phyloP scores from a whole-genome alignment of 768 basidiomycete genomes.

The Mycena indigotica region DNA sequence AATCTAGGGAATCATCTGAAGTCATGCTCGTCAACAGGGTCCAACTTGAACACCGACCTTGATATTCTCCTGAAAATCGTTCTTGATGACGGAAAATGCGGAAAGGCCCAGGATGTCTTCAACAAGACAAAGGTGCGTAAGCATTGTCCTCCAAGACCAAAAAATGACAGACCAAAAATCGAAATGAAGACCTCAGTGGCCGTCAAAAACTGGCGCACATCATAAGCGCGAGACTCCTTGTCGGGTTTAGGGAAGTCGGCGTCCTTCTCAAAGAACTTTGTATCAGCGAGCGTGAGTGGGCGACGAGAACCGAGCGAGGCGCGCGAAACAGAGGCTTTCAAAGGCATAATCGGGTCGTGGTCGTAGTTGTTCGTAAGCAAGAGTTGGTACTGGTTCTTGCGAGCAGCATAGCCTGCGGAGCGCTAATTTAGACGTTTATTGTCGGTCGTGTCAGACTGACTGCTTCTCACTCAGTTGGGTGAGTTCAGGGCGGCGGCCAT shows the following conservation, averaged over 20 bases:
- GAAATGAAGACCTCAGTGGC: not conserved
- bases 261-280: not conserved
- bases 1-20: not conserved
- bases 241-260: not conserved
- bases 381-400: not conserved
- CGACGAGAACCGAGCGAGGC: not conserved
- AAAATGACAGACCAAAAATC: not conserved
- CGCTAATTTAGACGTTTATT: not conserved
- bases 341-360: not conserved
- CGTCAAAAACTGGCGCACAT: not conserved
- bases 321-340: not conserved
- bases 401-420: not conserved
- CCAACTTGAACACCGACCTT: not conserved
- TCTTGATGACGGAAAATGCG: not conserved
- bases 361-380: not conserved
- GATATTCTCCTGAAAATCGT: constrained; percentile 1
- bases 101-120: not conserved
- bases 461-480: not conserved
- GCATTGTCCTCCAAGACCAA: not conserved
- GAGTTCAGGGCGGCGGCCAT: not conserved
- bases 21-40: not conserved
- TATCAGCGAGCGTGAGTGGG: not conserved
- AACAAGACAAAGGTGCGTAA: not conserved
- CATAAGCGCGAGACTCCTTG: not conserved
- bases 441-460: not conserved